Evolutionary conservation across 2,329 filamentous ascomycete species (phyloP).

Genomic region (Colletotrichum euphorbiae): DNA sequence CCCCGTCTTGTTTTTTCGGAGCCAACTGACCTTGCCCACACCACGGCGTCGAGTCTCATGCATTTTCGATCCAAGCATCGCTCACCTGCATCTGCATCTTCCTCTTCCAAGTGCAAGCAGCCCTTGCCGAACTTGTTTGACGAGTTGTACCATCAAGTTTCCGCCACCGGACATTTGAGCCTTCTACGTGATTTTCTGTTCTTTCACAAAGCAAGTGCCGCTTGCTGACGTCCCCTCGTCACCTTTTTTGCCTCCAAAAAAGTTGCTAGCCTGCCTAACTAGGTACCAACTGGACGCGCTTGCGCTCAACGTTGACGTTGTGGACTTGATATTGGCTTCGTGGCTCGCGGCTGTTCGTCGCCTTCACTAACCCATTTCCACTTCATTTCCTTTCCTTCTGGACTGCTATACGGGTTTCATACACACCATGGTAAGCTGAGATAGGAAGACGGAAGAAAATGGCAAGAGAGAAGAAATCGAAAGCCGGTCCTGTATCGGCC

Average conservation of each 20-base stretch:
- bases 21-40: slow-evolving; percentile 9
- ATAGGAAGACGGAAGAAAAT: slow-evolving; percentile 29
- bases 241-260: background rate
- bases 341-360: slow-evolving; percentile 7
- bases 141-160: slow-evolving; percentile 26
- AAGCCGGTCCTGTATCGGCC: slow-evolving; percentile 35
- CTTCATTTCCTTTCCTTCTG: slow-evolving; percentile 1
- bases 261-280: background rate
- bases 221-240: slow-evolving; percentile 29
- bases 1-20: slow-evolving; percentile 4
- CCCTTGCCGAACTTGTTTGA: slow-evolving; percentile 28
- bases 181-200: slow-evolving; percentile 31
- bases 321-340: slow-evolving; percentile 24
- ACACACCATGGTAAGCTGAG: slow-evolving; percentile 39
- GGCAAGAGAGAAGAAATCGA: slow-evolving; percentile 41
- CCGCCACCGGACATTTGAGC: slow-evolving; percentile 24
- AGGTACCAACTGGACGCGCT: slow-evolving; percentile 5
- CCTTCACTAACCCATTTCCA: slow-evolving; percentile 24
- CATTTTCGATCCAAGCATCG: slow-evolving; percentile 25
- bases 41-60: slow-evolving; percentile 9
- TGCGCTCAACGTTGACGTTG: slow-evolving; percentile 19
- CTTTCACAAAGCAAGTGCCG: slow-evolving; percentile 26
- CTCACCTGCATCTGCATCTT: slow-evolving; percentile 13
- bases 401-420: slow-evolving; percentile 12
- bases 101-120: slow-evolving; percentile 26